Evolutionary conservation across 345 rosid species (phyloP), one percentile per base, ranked within the genome.

Genomic region (Gossypium anomalum): DNA sequence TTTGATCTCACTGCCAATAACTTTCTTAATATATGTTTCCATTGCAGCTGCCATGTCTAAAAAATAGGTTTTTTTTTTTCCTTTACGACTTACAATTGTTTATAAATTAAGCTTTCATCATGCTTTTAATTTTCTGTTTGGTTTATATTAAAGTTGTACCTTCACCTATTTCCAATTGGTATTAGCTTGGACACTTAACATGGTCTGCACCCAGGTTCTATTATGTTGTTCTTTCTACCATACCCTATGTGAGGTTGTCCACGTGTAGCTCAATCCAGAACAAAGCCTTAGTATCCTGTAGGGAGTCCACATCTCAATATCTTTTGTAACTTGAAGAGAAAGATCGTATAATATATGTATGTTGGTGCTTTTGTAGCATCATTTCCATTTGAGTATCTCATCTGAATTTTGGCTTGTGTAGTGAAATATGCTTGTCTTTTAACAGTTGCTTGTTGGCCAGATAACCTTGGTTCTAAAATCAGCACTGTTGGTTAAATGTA

Each of bases 401-500:
- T 66, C 53, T 66, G 23, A 63, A 38, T 63, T 63, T 38, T 10
- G 23, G 22, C 23, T 12, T 67, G 34, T 47, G 16, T 14, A 23
- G 12, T 22, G 12, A 45, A 14, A 13, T 22, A 20, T 61, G 69
- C 7, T 73, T 63, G 70, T 74, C n/a, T 15, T 16, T n/a, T 63
- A 43, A 29, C 19, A 38, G 7, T 51, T 64, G 49, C 20, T 64
- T 65, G 34, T 15, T 66, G 9, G 52, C 16, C 7, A 4, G 55
- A 20, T 38, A 29, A 55, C 43, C 12, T 53, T 65, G 38, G 7
- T 41, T 44, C 22, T 65, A 61, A 57, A 43, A 48, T 27, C 25
- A 7, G 13, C 65, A 9, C 23, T 25, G 16, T 34, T 74, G 45
- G 19, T 74, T 48, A 66, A 44, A 62, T 77, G 83, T 79, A 89